Evolutionary conservation across 352 stramenopile species (phyloP), one percentile per base, ranked within the genome.

Genomic region (Phytophthora meadii): DNA sequence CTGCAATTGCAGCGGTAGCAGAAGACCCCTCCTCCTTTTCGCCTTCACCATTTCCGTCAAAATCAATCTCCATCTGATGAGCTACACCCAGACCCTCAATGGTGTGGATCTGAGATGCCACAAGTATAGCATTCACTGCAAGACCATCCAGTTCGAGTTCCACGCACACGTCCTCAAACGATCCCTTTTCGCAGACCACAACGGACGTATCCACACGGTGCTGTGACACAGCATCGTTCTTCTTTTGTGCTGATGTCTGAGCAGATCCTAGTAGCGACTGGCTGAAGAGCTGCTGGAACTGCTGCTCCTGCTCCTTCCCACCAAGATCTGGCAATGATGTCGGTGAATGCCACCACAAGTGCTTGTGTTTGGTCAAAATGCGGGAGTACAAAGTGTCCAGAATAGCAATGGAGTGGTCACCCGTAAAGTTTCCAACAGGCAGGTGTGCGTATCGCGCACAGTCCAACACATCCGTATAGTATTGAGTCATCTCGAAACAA

Each of bases 321-420:
- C 96, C 96, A 12, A 99, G 71, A 74, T 99, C 96, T 2, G 96
- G 96, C 10, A 84, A 59, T 10, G 91, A 91, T 14, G 87, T 83
- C 7, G 84, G 74, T 30, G 92, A 98, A 37, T 97, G 96, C 98
- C 98, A 99, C 68, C 97, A 95, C 15, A 99, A 28, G 63, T 98
- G 94, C 58, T 98, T 92, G 74, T 98, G 95, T 66, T 97, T 96
- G 39, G 72, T 72, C 45, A 99, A 77, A 22, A 97, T 84, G 19
- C 97, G 86, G 10, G 81, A 90, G 66, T 98, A 98, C 25, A 98
- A 67, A 0, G 97, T 94, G 70, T 99, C 97, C 46, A 97, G 92
- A 50, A 99, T 93, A 11, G 86, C 84, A 15, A 97, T 84, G 27
- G 90, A 87, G 50, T 97, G 86, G 53, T 99, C 97, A 7, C 85